Evolutionary conservation across 176 grass and related monocot genomes (phyloP), one percentile per base, ranked within the genome.

Genomic region (Calamus simplicifolius): DNA sequence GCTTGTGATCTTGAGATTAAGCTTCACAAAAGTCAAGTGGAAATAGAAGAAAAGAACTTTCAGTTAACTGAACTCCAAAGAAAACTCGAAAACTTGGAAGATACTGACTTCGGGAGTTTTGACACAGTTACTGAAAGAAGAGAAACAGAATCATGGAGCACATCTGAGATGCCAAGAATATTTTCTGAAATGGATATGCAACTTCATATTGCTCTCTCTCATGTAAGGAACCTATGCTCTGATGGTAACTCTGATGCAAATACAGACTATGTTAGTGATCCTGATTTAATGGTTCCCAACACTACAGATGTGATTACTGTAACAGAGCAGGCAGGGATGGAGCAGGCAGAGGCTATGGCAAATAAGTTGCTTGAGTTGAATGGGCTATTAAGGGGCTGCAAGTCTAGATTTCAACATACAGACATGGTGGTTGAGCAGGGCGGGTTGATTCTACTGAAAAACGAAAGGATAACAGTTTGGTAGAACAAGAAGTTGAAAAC

Each of bases 41-140:
- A 80, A 27, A 51, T 86, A 63, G 68, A 82, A 67, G 79, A 79
- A 49, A 76, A 51, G 67, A 83, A 50, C 52, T 31, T 64, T 69
- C 83, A 92, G 78, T 63, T 84, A 71, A 83, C 69, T 61, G 73
- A 81, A 25, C 57, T 83, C 30, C 74, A 72, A 67, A 67, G 77
- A 27, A 71, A 72, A 1, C 64, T 71, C 66, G 71, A 76, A 54
- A 21, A 21, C 60, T 64, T 69, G 8, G 70, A 17, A 50, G 18
- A 52, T 16, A 26, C 13, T 5, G 70, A 79, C 49, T 51, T 79
- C 23, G 81, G 70, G 30, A 68, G 55, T 57, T 15, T 2, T 17
- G 64, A 83, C 51, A 60, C 50, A 16, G 10, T 43, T 43, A 43
- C 35, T 43, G 7, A 13, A 13, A 43, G 35, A 43, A 43, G 35